phyloP scores from a whole-genome alignment of 83 land plant species.

The Larix sibirica region DNA sequence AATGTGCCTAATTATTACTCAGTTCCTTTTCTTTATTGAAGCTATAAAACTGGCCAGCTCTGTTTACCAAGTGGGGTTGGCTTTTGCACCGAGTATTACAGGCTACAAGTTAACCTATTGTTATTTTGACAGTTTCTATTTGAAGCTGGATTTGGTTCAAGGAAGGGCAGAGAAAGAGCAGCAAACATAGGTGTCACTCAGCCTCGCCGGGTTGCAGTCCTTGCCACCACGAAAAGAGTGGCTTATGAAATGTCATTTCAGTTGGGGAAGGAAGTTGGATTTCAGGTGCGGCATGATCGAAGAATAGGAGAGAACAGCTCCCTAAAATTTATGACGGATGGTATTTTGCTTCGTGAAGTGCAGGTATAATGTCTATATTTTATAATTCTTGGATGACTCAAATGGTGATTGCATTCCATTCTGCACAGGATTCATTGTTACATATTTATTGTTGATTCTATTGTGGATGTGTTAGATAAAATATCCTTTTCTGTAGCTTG shows the following conservation, averaged over 20 bases:
- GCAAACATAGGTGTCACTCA: conserved; percentile 96
- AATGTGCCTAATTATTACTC: not conserved
- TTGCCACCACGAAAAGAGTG: conserved; percentile 93
- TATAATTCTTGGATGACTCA: not conserved
- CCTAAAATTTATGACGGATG: conserved; percentile 99
- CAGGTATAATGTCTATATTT: conserved; percentile 46
- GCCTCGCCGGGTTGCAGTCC: conserved; percentile 97
- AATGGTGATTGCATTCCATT: not conserved
- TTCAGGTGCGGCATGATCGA: conserved; percentile 97
- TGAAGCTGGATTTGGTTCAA: conserved; percentile 97
- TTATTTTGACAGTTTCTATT: conserved; percentile 73
- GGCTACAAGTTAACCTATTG: not conserved
- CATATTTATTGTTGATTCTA: not conserved
- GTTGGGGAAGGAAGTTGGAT: conserved; percentile 96
- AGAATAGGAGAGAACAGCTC: conserved; percentile 71
- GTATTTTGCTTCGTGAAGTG: conserved; percentile 95
- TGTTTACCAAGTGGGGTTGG: conserved; percentile 1
- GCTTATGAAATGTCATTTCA: conserved; percentile 82
- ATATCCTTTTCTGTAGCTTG: no score
- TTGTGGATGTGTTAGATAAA: not conserved
- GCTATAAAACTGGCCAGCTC: not conserved
- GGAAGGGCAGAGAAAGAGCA: conserved; percentile 25
- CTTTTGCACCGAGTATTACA: not conserved
- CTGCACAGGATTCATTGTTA: not conserved
- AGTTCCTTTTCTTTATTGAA: not conserved